Evolutionary conservation across 2,329 filamentous ascomycete genomes (phyloP), one percentile per base, ranked within the genome.

Genomic region (Nectriaceae sp.): DNA sequence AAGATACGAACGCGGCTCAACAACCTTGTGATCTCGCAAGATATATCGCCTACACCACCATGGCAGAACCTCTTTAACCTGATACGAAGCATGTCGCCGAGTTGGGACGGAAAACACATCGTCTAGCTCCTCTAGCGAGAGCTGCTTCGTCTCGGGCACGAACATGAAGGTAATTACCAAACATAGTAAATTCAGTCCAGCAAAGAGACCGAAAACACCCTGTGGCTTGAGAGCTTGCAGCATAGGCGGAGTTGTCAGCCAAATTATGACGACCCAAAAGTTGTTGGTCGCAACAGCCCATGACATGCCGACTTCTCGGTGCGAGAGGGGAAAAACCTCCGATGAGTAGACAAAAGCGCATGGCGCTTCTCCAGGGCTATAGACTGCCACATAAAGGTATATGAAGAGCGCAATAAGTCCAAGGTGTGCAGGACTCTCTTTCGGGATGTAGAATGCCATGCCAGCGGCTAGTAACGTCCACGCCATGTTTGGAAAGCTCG

Each of bases 291-390:
- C 58, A 3, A 87, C 83, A 8, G 82, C 80, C 68, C 80, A 85
- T 0, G 75, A 77, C 84, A 88, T 87, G 40, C 84, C 84, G 24
- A 85, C 75, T 61, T 87, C 84, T 61, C 84, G 75, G 64, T 87
- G 83, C 3, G 80, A 83, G 0, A 86, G 75, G 0, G 84, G 84
- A 63, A 83, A 87, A 2, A 86, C 83, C 62, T 87, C 84, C 20
- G 83, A 82, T 3, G 75, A 79, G 69, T 87, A 87, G 11, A 79
- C 78, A 63, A 84, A 87, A 0, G 83, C 82, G 11, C 86, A 82
- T 3, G 78, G 78, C 0, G 81, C 84, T 69, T 87, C 84, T n/a
- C 85, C 61, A 10, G 59, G 46, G 1, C 60, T 61, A 48, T 64
- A 66, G 26, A 60, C 62, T 16, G 62, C 59, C 3, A 55, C 57